Conservation (phyloP, 148 eudicot species). For the Silene uniflora region DNA sequence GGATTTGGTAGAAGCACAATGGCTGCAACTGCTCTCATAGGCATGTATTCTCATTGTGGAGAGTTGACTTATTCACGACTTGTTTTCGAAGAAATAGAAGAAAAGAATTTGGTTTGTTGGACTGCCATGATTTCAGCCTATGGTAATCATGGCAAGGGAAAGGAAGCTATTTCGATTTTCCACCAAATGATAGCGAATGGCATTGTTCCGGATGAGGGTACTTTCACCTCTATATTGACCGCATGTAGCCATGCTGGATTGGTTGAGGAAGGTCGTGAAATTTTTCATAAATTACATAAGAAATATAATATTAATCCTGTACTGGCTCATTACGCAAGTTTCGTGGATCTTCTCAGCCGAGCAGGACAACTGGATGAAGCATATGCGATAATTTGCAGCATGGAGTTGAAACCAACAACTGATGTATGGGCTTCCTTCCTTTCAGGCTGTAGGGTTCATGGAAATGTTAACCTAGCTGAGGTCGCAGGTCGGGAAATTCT, state of each 20-base stretch:
- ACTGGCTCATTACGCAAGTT: no score
- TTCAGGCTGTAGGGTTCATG: conserved; percentile 36
- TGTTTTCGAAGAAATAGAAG: conserved; percentile 34
- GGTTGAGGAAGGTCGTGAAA: conserved; percentile 31
- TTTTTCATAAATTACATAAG: conserved; percentile 24
- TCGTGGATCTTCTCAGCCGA: no score
- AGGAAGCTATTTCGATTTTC: no score
- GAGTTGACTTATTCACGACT: conserved; percentile 18
- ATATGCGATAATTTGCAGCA: no score
- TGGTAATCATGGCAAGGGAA: no score
- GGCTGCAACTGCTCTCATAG: conserved; percentile 38
- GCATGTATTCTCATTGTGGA: conserved; percentile 38
- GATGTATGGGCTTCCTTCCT: no score
- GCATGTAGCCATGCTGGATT: conserved; percentile 46
- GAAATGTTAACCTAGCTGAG: conserved; percentile 34
- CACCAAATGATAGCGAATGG: no score
- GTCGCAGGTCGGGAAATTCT: conserved; percentile 27
- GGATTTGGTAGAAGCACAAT: conserved; percentile 30
- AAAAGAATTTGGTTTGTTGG: conserved; percentile 37
- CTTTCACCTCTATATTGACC: conserved; percentile 36
- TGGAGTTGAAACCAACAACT: no score
- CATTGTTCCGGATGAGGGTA: conserved; percentile 31
- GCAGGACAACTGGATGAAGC: no score
- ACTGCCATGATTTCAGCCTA: no score
- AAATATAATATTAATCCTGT: conserved; percentile 31